phyloP scores from a whole-genome alignment of 2,329 filamentous ascomycete genomes.

The Dryadomyces sulphureus region DNA sequence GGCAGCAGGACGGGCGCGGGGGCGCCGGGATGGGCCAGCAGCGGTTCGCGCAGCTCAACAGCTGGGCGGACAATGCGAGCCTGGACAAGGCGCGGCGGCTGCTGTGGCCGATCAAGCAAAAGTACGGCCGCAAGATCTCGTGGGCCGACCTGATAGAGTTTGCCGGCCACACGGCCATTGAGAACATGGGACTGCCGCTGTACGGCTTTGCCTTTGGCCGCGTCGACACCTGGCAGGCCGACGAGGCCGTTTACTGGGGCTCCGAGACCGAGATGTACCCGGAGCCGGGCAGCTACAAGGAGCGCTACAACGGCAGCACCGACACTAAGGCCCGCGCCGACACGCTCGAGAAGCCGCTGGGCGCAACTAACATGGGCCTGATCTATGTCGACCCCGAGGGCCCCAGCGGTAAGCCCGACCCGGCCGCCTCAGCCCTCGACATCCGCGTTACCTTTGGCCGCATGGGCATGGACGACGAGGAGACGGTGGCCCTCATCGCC shows the following conservation, averaged over 20 bases:
- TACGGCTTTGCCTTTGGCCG: conserved; percentile 63
- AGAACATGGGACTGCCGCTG: conserved; percentile 61
- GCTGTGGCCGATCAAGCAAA: conserved; percentile 67
- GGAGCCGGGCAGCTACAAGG: conserved; percentile 25
- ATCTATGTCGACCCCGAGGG: conserved; percentile 77
- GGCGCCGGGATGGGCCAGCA: conserved; percentile 63
- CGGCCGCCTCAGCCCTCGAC: conserved; percentile 51
- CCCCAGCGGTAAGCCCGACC: conserved; percentile 57
- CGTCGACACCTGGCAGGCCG: conserved; percentile 58
- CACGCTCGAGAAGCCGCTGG: conserved; percentile 47
- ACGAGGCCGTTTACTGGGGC: conserved; percentile 67
- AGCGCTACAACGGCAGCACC: conserved; percentile 1
- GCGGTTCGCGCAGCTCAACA: conserved; percentile 67
- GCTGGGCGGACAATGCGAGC: conserved; percentile 67
- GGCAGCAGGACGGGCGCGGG: conserved; percentile 58
- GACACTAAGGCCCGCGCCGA: background rate
- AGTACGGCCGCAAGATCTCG: conserved; percentile 70
- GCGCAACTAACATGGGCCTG: conserved; percentile 57
- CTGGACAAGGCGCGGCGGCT: conserved; percentile 71
- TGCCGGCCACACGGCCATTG: conserved; percentile 61
- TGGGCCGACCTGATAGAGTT: conserved; percentile 63
- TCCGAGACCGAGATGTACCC: conserved; percentile 51
- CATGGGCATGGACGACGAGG: conserved; percentile 75
- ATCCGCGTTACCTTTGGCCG: conserved; percentile 64
- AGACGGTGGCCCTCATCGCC: conserved; percentile 66